Evolutionary conservation across 306 rosid species (phyloP).

Genomic region (Dicorynia guianensis): DNA sequence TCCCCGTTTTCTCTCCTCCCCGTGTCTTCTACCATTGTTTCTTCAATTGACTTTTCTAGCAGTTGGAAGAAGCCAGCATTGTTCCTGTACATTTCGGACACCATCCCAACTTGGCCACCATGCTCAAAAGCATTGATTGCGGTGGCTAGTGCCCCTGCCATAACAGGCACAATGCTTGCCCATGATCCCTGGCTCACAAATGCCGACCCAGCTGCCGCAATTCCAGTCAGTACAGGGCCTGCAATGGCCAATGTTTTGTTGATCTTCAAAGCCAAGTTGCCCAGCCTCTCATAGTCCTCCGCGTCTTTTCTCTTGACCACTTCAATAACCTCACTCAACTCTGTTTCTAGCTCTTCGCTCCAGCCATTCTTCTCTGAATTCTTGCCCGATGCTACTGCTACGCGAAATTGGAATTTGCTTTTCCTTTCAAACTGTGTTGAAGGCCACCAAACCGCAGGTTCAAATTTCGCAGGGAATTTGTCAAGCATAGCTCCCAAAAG

Average conservation of each 20-base stretch:
- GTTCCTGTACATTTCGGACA: slow-evolving; percentile 72
- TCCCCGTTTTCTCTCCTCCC: slow-evolving; percentile 68
- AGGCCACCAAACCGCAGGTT: slow-evolving; percentile 89
- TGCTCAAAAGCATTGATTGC: slow-evolving; percentile 61
- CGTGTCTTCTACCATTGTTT: slow-evolving; percentile 41
- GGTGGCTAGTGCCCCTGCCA: slow-evolving; percentile 61
- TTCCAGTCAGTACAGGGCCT: slow-evolving; percentile 70
- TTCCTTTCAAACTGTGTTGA: neutral
- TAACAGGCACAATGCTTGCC: slow-evolving; percentile 35
- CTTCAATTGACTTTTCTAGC: slow-evolving; percentile 43
- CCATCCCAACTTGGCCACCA: slow-evolving; percentile 78
- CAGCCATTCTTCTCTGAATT: slow-evolving; percentile 53
- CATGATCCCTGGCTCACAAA: slow-evolving; percentile 44
- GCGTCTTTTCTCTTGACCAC: slow-evolving; percentile 60
- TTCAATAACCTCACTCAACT: slow-evolving; percentile 55
- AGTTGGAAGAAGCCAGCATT: slow-evolving; percentile 58
- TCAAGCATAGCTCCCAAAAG: slow-evolving; percentile 77
- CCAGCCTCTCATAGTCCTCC: slow-evolving; percentile 68
- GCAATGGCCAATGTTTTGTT: slow-evolving; percentile 62
- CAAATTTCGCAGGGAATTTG: slow-evolving; percentile 58
- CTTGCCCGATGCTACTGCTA: neutral
- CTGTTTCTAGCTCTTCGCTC: slow-evolving; percentile 54
- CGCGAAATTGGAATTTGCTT: neutral
- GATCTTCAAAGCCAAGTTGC: slow-evolving; percentile 57
- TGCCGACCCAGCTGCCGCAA: slow-evolving; percentile 65